These are phyloP conservation scores for Talaromyces nanjingensis DNA, from an alignment of 495 filamentous ascomycete genomes.

Conservation along the genomic window DNA sequence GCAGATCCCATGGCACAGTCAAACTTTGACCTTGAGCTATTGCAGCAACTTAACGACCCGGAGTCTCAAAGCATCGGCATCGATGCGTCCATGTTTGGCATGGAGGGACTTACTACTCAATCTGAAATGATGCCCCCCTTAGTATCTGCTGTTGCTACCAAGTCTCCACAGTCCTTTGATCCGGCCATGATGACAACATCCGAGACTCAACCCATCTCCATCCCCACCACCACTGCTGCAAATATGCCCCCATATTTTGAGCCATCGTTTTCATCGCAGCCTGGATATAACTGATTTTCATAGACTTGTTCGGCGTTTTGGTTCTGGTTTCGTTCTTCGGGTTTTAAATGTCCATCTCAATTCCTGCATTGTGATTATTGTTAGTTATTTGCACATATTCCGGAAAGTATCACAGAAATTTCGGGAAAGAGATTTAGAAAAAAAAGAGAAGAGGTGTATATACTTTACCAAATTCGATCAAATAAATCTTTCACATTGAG, in stretches of 20 bases:
- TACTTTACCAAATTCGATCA: not conserved
- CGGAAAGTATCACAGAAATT: not conserved
- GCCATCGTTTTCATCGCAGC: not conserved
- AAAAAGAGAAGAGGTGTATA: not conserved
- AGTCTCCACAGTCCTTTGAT: not conserved
- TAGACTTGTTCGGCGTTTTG: not conserved
- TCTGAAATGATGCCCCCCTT: not conserved
- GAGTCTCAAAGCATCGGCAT: slow-evolving; percentile 8
- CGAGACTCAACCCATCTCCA: slow-evolving; percentile 4
- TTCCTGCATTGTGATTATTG: not conserved
- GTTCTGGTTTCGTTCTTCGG: not conserved
- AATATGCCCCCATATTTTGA: not conserved
- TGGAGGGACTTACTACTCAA: not conserved
- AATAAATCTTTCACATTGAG: not conserved
- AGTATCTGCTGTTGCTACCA: not conserved
- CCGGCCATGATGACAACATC: not conserved
- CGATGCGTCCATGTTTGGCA: not conserved
- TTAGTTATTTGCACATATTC: not conserved
- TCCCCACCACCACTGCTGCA: not conserved
- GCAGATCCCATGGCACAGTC: slow-evolving; percentile 35
- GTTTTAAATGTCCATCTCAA: not conserved
- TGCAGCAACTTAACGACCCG: slow-evolving; percentile 31
- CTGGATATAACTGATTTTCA: not conserved
- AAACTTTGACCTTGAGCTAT: slow-evolving; percentile 36
- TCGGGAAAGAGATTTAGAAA: not conserved